Evolutionary conservation across 306 rosid genomes (phyloP), one percentile per base, ranked within the genome.

Genomic region (Glycyrrhiza uralensis): DNA sequence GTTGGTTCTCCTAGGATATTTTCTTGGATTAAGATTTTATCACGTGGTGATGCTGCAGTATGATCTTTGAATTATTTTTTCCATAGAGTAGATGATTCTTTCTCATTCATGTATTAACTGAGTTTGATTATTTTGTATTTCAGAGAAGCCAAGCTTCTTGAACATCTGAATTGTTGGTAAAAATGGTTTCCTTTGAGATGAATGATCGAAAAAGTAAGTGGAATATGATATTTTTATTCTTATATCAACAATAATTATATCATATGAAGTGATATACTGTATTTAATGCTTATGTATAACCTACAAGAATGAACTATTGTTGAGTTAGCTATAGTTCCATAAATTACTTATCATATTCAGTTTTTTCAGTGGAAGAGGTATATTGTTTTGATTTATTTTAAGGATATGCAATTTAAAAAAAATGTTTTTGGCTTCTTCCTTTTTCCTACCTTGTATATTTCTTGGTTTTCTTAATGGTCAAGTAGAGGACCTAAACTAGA

Each of bases 171-270:
- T 47, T 79, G 46, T 72, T 79, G 28, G 84, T 49, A 62, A 81
- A 83, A 74, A 93, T 91, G 97, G 94, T 93, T 82, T 85, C 96
- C 65, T 90, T 93, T 70, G 98, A 93, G 85, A 93, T 93, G 98
- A 93, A 93, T 79, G 98, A 93, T 79, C 88, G 96, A 67, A 93
- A 93, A 84, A 93, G 97, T 93, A 81, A 87, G 97, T 76, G 8
- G 10, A 75, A 66, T 56, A 18, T 41, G 33, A 14, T 55, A 5
- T 62, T 54, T 23, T 66, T 23, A 5, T 46, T 60, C 18, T 50
- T 23, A 13, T 28, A 14, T 28, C 10, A 4, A 6, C 26, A 11
- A n/a, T 30, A 7, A 50, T 35, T 8, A 29, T 38, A 15, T 28
- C 13, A 3, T 17, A 30, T 45, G 14, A 14, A n/a, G 26, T 74